Base-by-base conservation (phyloP, 2,329 filamentous ascomycete genomes). In the Hymenoscyphus infarciens region DNA sequence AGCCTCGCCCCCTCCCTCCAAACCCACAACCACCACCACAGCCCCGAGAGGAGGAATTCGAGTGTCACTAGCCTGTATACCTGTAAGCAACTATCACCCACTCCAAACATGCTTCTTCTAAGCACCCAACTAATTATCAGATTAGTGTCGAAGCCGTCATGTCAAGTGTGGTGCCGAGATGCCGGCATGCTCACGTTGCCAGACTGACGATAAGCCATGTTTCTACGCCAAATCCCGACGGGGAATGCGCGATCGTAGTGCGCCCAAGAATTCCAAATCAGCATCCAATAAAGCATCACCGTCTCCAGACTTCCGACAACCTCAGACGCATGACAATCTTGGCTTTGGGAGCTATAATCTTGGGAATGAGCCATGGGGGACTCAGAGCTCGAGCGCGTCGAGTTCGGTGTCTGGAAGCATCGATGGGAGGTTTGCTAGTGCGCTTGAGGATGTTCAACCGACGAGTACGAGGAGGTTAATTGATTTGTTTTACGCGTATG, bases 211-310 rank as follows among this genome's bases (percentile, higher is more conserved):
- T 29, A 79, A 79, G 62, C 72, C 77, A 31, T 83, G 80, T 61
- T 76, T 75, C 62, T 82, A 82, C 70, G 75, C 78, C 22, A 78
- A 78, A 65, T 82, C 81, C 13, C 75, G 80, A 39, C 74, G 81
- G 67, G 80, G 81, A 13, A 77, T 71, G 69, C 65, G 69, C 59
- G 69, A 71, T 38, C 64, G 64, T 55, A 70, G 62, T 60, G 63
- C 65, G 7, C 61, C 66, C 35, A 61, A 63, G 33, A 71, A 68
- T 42, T 64, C 61, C 16, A 61, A 58, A 16, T 3, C 38, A 5
- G 49, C 49, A 15, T 64, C 66, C 57, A 61, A 64, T 52, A 61
- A 58, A 45, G 56, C 27, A 25, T 61, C 52, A 35, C 60, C 38
- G 4, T 65, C 59, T 49, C 61, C 62, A 35, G 52, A 29, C 3